Evolutionary conservation across 495 filamentous ascomycete species (phyloP).

Genomic region (Hypomontagnella monticulosa): DNA sequence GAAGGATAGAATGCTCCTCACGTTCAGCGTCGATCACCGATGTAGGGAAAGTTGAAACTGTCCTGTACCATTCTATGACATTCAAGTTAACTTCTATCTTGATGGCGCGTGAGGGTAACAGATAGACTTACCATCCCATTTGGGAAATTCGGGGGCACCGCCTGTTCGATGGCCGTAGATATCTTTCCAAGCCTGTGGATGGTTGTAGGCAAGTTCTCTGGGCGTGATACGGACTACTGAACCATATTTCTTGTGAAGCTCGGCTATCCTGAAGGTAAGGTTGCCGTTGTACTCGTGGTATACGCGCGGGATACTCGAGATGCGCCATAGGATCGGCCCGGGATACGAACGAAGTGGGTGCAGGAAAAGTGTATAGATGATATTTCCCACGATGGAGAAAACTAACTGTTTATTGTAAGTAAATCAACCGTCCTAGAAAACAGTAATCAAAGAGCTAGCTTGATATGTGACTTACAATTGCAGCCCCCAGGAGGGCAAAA

Average conservation of each 20-base stretch:
- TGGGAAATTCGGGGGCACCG: conserved; percentile 46
- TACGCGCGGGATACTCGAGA: conserved; percentile 47
- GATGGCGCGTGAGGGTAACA: neutral
- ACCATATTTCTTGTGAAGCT: conserved; percentile 62
- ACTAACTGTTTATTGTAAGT: conserved; percentile 21
- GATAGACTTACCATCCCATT: conserved; percentile 38
- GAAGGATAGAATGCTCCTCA: conserved; percentile 54
- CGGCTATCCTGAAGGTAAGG: conserved; percentile 52
- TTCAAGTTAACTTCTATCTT: neutral
- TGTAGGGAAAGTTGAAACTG: conserved; percentile 35
- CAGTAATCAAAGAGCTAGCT: no score
- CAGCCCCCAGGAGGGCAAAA: conserved; percentile 8
- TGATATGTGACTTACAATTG: conserved; percentile 13
- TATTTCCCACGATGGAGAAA: conserved; percentile 26
- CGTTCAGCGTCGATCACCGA: conserved; percentile 48
- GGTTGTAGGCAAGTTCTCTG: conserved; percentile 60
- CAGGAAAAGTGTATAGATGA: conserved; percentile 59
- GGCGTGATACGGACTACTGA: conserved; percentile 64
- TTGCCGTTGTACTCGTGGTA: conserved; percentile 48
- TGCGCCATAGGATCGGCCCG: conserved; percentile 57
- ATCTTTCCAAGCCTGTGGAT: conserved; percentile 64
- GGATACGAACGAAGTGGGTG: conserved; percentile 62
- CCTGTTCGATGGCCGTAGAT: conserved; percentile 59
- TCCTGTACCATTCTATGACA: conserved; percentile 43
- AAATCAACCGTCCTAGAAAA: neutral